phyloP scores from a whole-genome alignment of 2,329 filamentous ascomycete species.

The Verticillium nonalfalfae region DNA sequence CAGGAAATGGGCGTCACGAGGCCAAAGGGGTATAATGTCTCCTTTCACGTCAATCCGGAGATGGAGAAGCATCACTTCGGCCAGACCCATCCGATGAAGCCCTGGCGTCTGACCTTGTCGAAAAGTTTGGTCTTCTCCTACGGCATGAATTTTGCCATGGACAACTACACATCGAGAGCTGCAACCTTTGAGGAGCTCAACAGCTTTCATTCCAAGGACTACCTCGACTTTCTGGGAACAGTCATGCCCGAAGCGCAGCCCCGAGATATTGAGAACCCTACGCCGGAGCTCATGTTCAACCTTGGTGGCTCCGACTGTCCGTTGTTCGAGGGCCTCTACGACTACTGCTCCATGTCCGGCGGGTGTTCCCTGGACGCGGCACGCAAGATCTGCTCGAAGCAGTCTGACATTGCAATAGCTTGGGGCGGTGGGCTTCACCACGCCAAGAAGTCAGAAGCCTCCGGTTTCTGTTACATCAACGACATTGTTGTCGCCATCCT shows the following conservation, averaged over 20 bases:
- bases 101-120: constrained; percentile 90
- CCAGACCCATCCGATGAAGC: constrained; percentile 97
- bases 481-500: constrained; percentile 96
- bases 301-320: constrained; percentile 90
- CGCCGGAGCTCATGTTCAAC: constrained; percentile 69
- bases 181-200: constrained; percentile 85
- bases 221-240: constrained; percentile 79
- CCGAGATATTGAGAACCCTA: constrained; percentile 58
- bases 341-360: constrained; percentile 91
- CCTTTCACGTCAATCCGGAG: constrained; percentile 89
- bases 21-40: constrained; percentile 84
- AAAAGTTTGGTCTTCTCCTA: constrained; percentile 94
- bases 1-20: constrained; percentile 64
- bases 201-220: constrained; percentile 81
- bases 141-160: constrained; percentile 95
- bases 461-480: constrained; percentile 98
- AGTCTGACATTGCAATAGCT: constrained; percentile 93
- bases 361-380: constrained; percentile 89
- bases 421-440: constrained; percentile 97
- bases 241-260: constrained; percentile 59
- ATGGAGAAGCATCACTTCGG: constrained; percentile 98
- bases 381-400: constrained; percentile 75
- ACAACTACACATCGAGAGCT: constrained; percentile 77
- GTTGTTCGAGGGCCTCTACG: constrained; percentile 90
- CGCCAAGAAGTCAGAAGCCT: constrained; percentile 88